Base-by-base conservation (phyloP, 768 basidiomycete genomes). In the Galerina marginata region DNA sequence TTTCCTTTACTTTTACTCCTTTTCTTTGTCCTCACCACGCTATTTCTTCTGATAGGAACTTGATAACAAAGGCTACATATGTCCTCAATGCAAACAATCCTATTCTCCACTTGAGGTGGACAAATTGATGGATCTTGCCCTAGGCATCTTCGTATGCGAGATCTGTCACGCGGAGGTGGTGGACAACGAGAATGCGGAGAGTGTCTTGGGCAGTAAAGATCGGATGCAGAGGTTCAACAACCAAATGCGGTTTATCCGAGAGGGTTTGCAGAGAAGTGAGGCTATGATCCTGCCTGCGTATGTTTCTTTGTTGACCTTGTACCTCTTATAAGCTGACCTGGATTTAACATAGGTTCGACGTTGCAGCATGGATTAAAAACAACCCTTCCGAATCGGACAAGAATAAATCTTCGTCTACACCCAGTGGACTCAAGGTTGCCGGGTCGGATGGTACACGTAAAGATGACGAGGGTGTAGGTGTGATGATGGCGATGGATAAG, bases 41-140 rank as follows among this genome's bases (percentile, higher is more conserved):
- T 42, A 45, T 26, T 51, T 23, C 46, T 29, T 39, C 50, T 25
- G 51, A n/a, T 68, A 98, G 96, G 95, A 98, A 78, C 86, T 97
- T 61, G 94, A 96, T 63, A 93, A 95, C 72, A 93, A 96, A 75
- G 97, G 96, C n/a, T 99, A 97, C 74, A 88, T 96, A 59, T 99
- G 96, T 73, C 90, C 95, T 2, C 86, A 87, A 65, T 98, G 96
- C 79, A 85, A 86, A 59, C 87, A 88, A 67, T 86, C 87, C 1
- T 99, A 94, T 74, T 84, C 90, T 1, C 87, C 93, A 0, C 80
- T 99, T 12, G 95, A 99, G 61, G 91, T 89, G 50, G 88, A 92
- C 75, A 87, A 85, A 64, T 80, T 98, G 50, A 88, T 94, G 81
- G 91, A 95, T 73, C 87, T 86, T 61, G 49, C 71, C 38, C 80